phyloP scores from a whole-genome alignment of 2,329 filamentous ascomycete species.

The Aspergillus aculeatinus region DNA sequence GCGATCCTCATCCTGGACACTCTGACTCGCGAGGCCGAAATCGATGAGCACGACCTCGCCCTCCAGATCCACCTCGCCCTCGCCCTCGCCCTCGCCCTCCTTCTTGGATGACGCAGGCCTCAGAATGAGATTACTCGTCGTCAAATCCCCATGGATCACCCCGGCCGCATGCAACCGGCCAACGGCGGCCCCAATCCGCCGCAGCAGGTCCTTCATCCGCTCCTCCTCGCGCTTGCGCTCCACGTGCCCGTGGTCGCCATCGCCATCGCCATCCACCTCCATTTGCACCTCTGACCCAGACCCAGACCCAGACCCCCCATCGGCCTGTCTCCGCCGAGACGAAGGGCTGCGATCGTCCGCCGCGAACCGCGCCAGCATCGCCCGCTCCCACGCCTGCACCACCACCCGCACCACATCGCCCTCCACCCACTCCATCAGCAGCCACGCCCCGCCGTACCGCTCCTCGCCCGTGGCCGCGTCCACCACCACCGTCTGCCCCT shows the following conservation, averaged over 20 bases:
- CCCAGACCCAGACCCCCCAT: too few relatives aligned
- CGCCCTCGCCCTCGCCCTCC: slow-evolving; percentile 14
- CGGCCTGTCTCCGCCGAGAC: too few relatives aligned
- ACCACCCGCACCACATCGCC: slow-evolving; percentile 68
- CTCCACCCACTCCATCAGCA: slow-evolving; percentile 82
- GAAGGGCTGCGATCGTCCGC: too few relatives aligned
- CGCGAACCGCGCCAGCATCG: slow-evolving; percentile 30
- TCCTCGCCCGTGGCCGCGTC: slow-evolving; percentile 23
- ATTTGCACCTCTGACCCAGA: not conserved
- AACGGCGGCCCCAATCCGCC: slow-evolving; percentile 67
- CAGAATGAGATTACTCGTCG: slow-evolving; percentile 95
- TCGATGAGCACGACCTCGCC: slow-evolving; percentile 90
- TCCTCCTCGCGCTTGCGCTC: slow-evolving; percentile 45
- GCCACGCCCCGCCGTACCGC: slow-evolving; percentile 69
- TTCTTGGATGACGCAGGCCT: slow-evolving; percentile 28
- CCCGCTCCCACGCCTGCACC: slow-evolving; percentile 67
- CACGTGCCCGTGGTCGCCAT: slow-evolving; percentile 10
- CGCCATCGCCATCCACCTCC: slow-evolving; percentile 26
- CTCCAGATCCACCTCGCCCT: slow-evolving; percentile 41
- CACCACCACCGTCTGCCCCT: slow-evolving; percentile 52
- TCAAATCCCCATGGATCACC: slow-evolving; percentile 91
- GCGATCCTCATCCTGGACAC: slow-evolving; percentile 81
- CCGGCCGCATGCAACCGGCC: slow-evolving; percentile 78
- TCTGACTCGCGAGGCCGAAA: slow-evolving; percentile 84
- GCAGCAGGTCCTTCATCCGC: slow-evolving; percentile 63